Evolutionary conservation across 768 basidiomycete species (phyloP), one percentile per base, ranked within the genome.

Genomic region (Agrocybe praecox): DNA sequence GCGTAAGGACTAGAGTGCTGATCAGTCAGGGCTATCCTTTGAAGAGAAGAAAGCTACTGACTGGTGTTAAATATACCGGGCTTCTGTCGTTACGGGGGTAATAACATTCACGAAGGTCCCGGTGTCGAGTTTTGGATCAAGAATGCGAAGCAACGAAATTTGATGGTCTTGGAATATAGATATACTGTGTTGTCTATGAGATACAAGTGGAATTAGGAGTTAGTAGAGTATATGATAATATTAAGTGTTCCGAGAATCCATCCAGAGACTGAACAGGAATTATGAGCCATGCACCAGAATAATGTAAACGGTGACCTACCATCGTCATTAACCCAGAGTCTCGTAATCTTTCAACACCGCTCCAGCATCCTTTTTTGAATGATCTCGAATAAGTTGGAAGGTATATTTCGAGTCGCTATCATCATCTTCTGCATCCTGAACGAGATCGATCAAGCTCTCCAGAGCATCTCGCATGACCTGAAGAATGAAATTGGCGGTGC

Each of bases 321-420:
- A 3, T 3, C 5, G n/a, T 15, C 36, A 4, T 44, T 56, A 65
- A 26, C 70, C 72, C 36, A 74, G 61, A 23, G 68, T 62, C 53
- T 74, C 69, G 57, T 74, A 74, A 46, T 71, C 70, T 55, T 69
- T 71, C 46, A 65, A 46, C 22, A 63, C 63, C 32, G 62, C 34
- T 6, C 60, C 65, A n/a, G 65, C 51, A 33, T 69, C 69, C 52
- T 71, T 69, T 21, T 65, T 65, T 17, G 59, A 64, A 34, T 61
- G 64, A 43, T 63, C 64, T 17, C 65, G 58, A 26, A 68, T 62
- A 22, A 65, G 56, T 55, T 67, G 67, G 46, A 68, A 68, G 5
- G 65, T 50, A 29, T 63, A 68, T 53, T 63, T 66, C n/a, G 62
- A 26, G 49, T 66, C 63, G 45, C 60, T 61, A 4, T 58, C 52